Evolutionary conservation across 371 early-diverging fungal genomes (phyloP).

Genomic region (Chytridium lagenaria): DNA sequence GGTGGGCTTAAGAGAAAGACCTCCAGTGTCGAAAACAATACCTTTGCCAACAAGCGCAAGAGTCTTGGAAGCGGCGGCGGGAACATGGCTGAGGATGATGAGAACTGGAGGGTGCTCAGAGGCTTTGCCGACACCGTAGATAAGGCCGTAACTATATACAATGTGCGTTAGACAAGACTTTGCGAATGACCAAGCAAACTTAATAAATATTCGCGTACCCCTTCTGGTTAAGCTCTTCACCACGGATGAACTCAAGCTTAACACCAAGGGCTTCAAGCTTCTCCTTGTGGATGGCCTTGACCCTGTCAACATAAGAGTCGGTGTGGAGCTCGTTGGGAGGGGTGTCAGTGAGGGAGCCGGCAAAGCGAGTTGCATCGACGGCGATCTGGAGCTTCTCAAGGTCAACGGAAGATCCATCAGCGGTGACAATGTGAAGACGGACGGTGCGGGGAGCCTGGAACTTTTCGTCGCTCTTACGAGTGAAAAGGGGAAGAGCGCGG

Average conservation of each 20-base stretch:
- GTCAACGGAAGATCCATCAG: slow-evolving; percentile 14
- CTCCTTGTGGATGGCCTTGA: slow-evolving; percentile 31
- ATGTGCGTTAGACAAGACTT: not conserved
- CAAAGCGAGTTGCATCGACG: slow-evolving; percentile 35
- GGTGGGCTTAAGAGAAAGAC: slow-evolving; percentile 53
- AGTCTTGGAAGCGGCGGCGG: slow-evolving; percentile 39
- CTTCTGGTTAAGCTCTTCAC: slow-evolving; percentile 45
- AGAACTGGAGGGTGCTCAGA: slow-evolving; percentile 49
- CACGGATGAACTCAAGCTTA: slow-evolving; percentile 47
- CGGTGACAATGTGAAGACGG: slow-evolving; percentile 22
- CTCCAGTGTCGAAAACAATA: slow-evolving; percentile 62
- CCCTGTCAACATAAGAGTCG: slow-evolving; percentile 45
- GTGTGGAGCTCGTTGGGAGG: slow-evolving; percentile 53
- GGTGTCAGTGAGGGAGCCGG: slow-evolving; percentile 49
- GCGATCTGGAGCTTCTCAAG: slow-evolving; percentile 27
- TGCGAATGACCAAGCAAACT: not conserved
- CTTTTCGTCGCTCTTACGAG: slow-evolving; percentile 37
- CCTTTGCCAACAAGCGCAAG: slow-evolving; percentile 62
- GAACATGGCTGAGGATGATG: slow-evolving; percentile 38
- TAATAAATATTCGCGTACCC: slow-evolving; percentile 26
- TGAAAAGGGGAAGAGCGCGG: slow-evolving; percentile 47
- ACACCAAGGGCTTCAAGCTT: slow-evolving; percentile 36
- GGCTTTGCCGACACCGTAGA: slow-evolving; percentile 54
- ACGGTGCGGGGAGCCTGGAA: slow-evolving; percentile 24
- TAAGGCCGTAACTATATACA: slow-evolving; percentile 45